These are phyloP conservation scores for Trifolium subterraneum DNA, from an alignment of 306 rosid genomes.

Conservation along the genomic window DNA sequence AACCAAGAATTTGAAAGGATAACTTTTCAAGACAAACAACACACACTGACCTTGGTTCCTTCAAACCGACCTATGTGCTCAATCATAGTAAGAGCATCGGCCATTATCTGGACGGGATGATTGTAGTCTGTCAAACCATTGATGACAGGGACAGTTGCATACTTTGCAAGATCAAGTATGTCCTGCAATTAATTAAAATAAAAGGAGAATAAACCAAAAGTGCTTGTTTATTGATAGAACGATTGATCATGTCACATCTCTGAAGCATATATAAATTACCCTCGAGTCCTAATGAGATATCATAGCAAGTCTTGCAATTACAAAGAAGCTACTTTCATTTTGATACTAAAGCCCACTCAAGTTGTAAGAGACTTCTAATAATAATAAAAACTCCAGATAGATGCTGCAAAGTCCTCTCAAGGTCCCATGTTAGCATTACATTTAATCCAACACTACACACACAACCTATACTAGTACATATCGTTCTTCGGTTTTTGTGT, in stretches of 20 bases:
- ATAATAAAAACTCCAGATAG: constrained; percentile 15
- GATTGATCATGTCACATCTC: constrained; percentile 11
- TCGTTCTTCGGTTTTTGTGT: constrained; percentile 1
- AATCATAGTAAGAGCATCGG: constrained; percentile 94
- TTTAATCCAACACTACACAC: constrained; percentile 4
- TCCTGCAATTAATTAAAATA: constrained; percentile 61
- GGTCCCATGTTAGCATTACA: constrained; percentile 21
- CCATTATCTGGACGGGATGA: constrained; percentile 98
- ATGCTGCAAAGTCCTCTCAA: constrained; percentile 14
- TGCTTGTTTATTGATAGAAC: neutral
- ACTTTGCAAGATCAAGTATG: constrained; percentile 86
- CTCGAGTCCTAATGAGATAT: neutral
- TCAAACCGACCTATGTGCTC: constrained; percentile 85
- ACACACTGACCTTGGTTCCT: constrained; percentile 81
- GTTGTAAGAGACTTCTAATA: neutral
- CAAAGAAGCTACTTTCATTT: constrained; percentile 16
- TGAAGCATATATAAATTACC: neutral
- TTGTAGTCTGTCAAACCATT: constrained; percentile 98
- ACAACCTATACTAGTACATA: neutral
- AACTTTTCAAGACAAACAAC: constrained; percentile 38
- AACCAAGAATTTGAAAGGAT: constrained; percentile 31
- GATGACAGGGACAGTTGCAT: constrained; percentile 83
- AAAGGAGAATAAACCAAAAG: constrained; percentile 3
- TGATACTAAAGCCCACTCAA: constrained; percentile 8
- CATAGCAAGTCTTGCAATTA: neutral